A percentile compares a stretch with the other conserved stretches of the same genome.
phyloP scores from a whole-genome alignment of 108 stramenopile species.

The Skeletonema tropicum region DNA sequence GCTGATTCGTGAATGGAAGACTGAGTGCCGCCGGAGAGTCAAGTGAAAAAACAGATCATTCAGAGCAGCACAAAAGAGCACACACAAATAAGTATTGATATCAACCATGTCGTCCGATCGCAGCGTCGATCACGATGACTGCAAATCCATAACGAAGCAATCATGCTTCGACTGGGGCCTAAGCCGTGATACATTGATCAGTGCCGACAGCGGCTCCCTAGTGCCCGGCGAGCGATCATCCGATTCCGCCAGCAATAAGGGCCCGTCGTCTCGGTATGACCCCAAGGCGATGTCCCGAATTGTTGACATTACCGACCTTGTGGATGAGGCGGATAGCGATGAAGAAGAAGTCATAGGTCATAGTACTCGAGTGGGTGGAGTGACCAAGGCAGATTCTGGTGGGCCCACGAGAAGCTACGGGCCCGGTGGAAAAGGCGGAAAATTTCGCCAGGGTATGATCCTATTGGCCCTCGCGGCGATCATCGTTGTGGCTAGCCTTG shows the following conservation, averaged over 20 bases:
- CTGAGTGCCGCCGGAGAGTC: too few relatives aligned
- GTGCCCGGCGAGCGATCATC: background rate
- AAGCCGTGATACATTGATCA: background rate
- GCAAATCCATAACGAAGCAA: background rate
- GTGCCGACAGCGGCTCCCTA: background rate
- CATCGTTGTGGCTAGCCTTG: constrained; percentile 29
- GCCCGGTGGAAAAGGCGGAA: constrained; percentile 16
- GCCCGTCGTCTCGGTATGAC: constrained; percentile 33
- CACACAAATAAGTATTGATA: too few relatives aligned
- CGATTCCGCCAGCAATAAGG: background rate
- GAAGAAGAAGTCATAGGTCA: constrained; percentile 30
- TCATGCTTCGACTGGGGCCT: background rate
- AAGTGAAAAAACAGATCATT: too few relatives aligned
- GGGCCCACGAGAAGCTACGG: constrained; percentile 1
- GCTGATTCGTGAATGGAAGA: too few relatives aligned
- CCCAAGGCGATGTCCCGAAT: constrained; percentile 33
- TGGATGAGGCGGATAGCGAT: constrained; percentile 18
- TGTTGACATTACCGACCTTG: constrained; percentile 40
- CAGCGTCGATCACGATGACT: background rate
- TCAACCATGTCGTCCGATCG: background rate
- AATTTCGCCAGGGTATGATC: constrained; percentile 12
- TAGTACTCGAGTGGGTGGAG: background rate
- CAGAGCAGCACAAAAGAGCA: too few relatives aligned
- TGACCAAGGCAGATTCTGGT: background rate
- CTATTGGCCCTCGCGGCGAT: constrained; percentile 13